Percentiles rank a stretch among this genome's conserved stretches.
These are phyloP conservation scores for Ophiosphaerella herpotricha DNA, from an alignment of 2,329 filamentous ascomycete genomes.

Conservation along the genomic window DNA sequence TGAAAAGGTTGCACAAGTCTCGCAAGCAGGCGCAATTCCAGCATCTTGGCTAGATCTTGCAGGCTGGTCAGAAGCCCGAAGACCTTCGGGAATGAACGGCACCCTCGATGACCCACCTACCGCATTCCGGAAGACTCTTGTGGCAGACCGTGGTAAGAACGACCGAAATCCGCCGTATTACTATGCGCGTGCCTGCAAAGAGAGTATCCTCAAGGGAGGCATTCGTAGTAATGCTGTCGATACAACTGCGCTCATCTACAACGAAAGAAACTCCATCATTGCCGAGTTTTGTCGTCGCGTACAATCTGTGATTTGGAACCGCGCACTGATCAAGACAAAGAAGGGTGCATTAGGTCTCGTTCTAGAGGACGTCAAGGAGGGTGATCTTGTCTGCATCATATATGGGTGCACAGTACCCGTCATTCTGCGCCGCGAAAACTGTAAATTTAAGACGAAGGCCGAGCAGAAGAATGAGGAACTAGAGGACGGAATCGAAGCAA, in stretches of 20 bases:
- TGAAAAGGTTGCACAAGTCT: slow-evolving; percentile 1
- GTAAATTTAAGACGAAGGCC: slow-evolving; percentile 1
- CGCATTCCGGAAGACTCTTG: slow-evolving; percentile 24
- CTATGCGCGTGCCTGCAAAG: slow-evolving; percentile 23
- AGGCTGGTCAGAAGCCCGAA: background rate
- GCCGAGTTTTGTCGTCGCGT: slow-evolving; percentile 13
- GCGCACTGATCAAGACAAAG: slow-evolving; percentile 13
- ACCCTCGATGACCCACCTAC: slow-evolving; percentile 6
- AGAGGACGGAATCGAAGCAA: background rate
- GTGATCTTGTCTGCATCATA: slow-evolving; percentile 28
- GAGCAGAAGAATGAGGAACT: background rate
- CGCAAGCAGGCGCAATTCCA: slow-evolving; percentile 15
- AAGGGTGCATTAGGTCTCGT: slow-evolving; percentile 11
- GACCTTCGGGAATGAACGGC: background rate
- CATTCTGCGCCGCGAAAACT: slow-evolving; percentile 12
- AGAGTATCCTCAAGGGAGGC: slow-evolving; percentile 4
- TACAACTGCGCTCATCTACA: slow-evolving; percentile 8
- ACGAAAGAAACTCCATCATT: slow-evolving; percentile 5
- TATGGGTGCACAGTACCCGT: slow-evolving; percentile 32
- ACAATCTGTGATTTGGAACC: slow-evolving; percentile 16
- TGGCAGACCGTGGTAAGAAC: slow-evolving; percentile 18
- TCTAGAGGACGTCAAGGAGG: slow-evolving; percentile 6
- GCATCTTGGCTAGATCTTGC: slow-evolving; percentile 9
- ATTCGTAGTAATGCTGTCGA: slow-evolving; percentile 3
- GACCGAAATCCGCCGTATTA: slow-evolving; percentile 17